Base-by-base conservation (phyloP, 805 yeast genomes). In the Candida qinlingensis region DNA sequence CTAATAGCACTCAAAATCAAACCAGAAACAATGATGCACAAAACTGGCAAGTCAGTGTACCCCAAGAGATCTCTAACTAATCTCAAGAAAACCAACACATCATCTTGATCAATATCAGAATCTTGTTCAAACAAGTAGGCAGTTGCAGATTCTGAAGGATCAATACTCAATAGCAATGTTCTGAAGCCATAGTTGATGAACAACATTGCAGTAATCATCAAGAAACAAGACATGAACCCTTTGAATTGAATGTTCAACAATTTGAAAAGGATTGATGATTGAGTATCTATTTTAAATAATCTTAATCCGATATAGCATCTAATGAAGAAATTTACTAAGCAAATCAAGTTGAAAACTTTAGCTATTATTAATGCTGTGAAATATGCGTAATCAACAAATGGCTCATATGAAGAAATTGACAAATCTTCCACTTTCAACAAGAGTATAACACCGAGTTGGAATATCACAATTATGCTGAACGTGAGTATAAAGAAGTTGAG, bases 301-400 rank as follows among this genome's bases (percentile, higher is more conserved):
- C 29, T 35, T 11, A 45, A n/a, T 13, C 48, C 48, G 7, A 45
- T 38, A 28, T 45, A 45, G 19, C 48, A 45, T 19, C 48, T 40
- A n/a, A 45, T 8, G 25, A 31, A 30, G 34, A 45, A 45, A 3
- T 29, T 45, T 1, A 30, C 11, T 11, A 45, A 11, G 9, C 38
- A 45, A 6, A 45, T 27, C 12, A 45, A 7, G 27, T 45, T 45
- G n/a, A 45, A 13, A 4, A 45, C 8, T n/a, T 45, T 45, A 4
- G 44, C 48, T 9, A 29, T 10, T 5, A 36, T 13, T 5, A 45
- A 11, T 7, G 37, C 41, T 6, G 19, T 10, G 28, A 40, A 31
- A 25, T 45, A 45, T 9, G 36, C 37, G 30, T 45, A 40, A 30
- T 45, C 13, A n/a, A 40, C 27, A 12, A 36, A 8, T 29, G 35